phyloP scores from a whole-genome alignment of 192 early-diverging fungal genomes.

The Coemansia sp. region DNA sequence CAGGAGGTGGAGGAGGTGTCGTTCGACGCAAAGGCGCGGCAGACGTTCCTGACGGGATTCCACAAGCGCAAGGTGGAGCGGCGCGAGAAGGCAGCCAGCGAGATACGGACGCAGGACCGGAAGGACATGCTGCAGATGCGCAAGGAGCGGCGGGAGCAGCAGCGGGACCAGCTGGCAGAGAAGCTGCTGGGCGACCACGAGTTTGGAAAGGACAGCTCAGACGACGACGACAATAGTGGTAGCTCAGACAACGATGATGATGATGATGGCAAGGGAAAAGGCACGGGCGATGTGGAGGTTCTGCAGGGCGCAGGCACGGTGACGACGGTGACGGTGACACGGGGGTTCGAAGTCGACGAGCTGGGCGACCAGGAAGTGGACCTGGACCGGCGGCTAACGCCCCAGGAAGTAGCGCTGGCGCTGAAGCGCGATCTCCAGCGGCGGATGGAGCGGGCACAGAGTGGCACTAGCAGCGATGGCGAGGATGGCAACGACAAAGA shows the following conservation, averaged over 20 bases:
- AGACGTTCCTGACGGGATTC: conserved; percentile 73
- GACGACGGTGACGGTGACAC: conserved; percentile 71
- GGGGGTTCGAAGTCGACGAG: conserved; percentile 58
- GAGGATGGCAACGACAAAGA: not conserved
- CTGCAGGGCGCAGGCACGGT: conserved; percentile 57
- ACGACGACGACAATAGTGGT: conserved; percentile 35
- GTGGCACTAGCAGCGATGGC: too few relatives aligned
- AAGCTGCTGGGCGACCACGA: conserved; percentile 42
- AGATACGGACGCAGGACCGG: conserved; percentile 56
- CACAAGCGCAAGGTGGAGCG: conserved; percentile 75
- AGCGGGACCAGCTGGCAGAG: conserved; percentile 56
- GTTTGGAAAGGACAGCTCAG: too few relatives aligned
- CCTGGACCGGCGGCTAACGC: conserved; percentile 22
- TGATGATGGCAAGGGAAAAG: conserved; percentile 4
- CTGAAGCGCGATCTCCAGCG: conserved; percentile 13
- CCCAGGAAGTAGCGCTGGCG: conserved; percentile 20
- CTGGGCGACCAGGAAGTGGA: conserved; percentile 14
- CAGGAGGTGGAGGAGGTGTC: conserved; percentile 62
- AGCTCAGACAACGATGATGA: conserved; percentile 47
- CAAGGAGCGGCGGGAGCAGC: conserved; percentile 52
- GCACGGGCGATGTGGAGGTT: conserved; percentile 53
- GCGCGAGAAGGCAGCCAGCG: conserved; percentile 54
- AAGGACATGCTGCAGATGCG: conserved; percentile 55
- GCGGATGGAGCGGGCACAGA: conserved; percentile 2
- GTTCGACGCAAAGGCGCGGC: conserved; percentile 64